A percentile compares a stretch with the other conserved stretches of the same genome.
These are phyloP conservation scores for Pugionium cornutum DNA, from an alignment of 345 rosid species.

Conservation along the genomic window DNA sequence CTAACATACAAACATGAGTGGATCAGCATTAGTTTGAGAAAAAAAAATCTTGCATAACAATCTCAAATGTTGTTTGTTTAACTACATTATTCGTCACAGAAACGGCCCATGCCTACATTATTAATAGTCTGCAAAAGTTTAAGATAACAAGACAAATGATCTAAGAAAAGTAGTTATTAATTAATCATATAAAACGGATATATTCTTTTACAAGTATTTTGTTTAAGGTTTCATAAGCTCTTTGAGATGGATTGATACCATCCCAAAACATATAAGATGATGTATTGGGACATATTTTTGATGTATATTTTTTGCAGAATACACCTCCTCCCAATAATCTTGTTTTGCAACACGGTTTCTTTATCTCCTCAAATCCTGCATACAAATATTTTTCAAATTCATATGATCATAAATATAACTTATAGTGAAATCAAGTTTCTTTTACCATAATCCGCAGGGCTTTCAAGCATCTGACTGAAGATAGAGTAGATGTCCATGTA, in stretches of 20 bases:
- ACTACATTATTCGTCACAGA: too few species aligned
- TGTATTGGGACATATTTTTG: slow-evolving; percentile 26
- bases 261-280: slow-evolving; percentile 43
- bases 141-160: background rate
- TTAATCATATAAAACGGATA: slow-evolving; percentile 9
- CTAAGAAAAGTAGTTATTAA: background rate
- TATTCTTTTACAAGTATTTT: slow-evolving; percentile 17
- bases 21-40: too few species aligned
- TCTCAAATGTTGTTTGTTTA: too few species aligned
- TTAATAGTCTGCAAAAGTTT: too few species aligned
- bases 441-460: slow-evolving; percentile 55
- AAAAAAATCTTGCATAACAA: too few species aligned
- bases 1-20: too few species aligned
- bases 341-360: slow-evolving; percentile 40
- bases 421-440: too few species aligned
- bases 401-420: too few species aligned
- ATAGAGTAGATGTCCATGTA: slow-evolving; percentile 50
- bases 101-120: too few species aligned
- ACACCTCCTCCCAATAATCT: slow-evolving; percentile 35
- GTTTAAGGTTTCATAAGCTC: slow-evolving; percentile 33
- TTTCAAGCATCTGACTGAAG: slow-evolving; percentile 45
- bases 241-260: slow-evolving; percentile 46
- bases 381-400: too few species aligned
- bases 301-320: slow-evolving; percentile 18
- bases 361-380: slow-evolving; percentile 34